A percentile compares a stretch with the other conserved stretches of the same genome.
Conservation (phyloP, 441 rosid genomes). For the Adansonia rubrostipa region DNA sequence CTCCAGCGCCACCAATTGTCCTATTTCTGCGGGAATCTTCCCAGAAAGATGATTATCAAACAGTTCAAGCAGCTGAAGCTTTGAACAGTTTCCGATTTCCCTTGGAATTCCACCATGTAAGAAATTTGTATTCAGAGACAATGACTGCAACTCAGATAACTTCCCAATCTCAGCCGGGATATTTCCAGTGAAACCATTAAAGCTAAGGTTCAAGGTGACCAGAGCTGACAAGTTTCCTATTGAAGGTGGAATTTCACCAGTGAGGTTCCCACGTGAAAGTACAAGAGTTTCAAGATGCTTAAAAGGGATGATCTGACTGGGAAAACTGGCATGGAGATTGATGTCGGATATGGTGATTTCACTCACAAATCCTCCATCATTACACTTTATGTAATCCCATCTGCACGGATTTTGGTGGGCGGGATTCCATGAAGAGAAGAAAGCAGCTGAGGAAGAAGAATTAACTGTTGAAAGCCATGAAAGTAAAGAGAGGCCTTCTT, state of each 20-base stretch:
- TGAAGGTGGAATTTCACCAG: constrained; percentile 55
- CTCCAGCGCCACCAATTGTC: constrained; percentile 47
- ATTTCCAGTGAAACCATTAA: constrained; percentile 55
- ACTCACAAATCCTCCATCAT: constrained; percentile 47
- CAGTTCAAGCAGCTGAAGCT: constrained; percentile 56
- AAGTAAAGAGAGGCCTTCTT: constrained; percentile 68
- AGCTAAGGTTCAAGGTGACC: constrained; percentile 63
- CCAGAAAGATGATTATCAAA: constrained; percentile 69
- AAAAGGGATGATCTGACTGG: constrained; percentile 53
- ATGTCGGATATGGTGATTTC: constrained; percentile 50
- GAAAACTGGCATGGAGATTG: constrained; percentile 51
- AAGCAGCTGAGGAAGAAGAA: constrained; percentile 50
- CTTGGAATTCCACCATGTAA: constrained; percentile 53
- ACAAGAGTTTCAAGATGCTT: constrained; percentile 50
- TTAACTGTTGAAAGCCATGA: constrained; percentile 74
- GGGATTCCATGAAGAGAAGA: constrained; percentile 72
- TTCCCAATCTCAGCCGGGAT: constrained; percentile 61
- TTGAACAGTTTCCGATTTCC: constrained; percentile 57
- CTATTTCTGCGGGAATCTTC: constrained; percentile 58
- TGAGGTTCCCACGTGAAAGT: constrained; percentile 57
- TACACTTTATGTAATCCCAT: constrained; percentile 61
- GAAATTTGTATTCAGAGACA: constrained; percentile 55
- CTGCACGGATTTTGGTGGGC: constrained; percentile 60
- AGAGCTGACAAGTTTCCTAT: constrained; percentile 61
- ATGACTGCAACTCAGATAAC: constrained; percentile 39